Evolutionary conservation across 305 asterid genomes (phyloP).

Genomic region (Galium porrigens): DNA sequence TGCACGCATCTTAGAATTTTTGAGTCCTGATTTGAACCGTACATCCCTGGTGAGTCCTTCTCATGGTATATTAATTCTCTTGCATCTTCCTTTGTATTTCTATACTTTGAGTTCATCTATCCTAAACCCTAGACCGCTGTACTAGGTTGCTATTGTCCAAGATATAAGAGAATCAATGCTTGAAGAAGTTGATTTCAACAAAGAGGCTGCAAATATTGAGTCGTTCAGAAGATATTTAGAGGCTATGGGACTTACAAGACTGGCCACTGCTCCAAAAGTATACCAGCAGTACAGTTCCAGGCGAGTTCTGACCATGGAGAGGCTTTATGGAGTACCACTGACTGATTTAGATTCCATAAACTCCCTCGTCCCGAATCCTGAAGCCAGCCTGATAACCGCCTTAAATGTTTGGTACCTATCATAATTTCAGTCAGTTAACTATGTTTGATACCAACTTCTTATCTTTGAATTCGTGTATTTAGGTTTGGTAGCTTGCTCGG

Average conservation of each 20-base stretch:
- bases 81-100: neutral
- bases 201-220: conserved; percentile 79
- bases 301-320: conserved; percentile 81
- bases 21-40: conserved; percentile 88
- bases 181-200: conserved; percentile 88
- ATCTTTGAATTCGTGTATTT: conserved; percentile 6
- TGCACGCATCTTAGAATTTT: conserved; percentile 80
- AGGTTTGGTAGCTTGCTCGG: conserved; percentile 98
- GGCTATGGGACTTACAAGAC: conserved; percentile 75
- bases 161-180: conserved; percentile 95
- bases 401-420: conserved; percentile 70
- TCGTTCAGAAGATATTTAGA: conserved; percentile 69
- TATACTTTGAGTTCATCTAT: neutral
- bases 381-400: conserved; percentile 82
- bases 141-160: conserved; percentile 78
- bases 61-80: neutral
- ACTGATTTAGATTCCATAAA: conserved; percentile 83
- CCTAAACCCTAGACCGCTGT: neutral
- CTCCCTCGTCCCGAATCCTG: conserved; percentile 72
- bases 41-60: conserved; percentile 68
- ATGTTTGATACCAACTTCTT: neutral
- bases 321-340: conserved; percentile 94
- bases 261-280: conserved; percentile 92
- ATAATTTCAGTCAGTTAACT: conserved; percentile 8
- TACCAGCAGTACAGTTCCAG: conserved; percentile 51